Evolutionary conservation across 768 basidiomycete species (phyloP), one percentile per base, ranked within the genome.

Genomic region (Mycena polygramma): DNA sequence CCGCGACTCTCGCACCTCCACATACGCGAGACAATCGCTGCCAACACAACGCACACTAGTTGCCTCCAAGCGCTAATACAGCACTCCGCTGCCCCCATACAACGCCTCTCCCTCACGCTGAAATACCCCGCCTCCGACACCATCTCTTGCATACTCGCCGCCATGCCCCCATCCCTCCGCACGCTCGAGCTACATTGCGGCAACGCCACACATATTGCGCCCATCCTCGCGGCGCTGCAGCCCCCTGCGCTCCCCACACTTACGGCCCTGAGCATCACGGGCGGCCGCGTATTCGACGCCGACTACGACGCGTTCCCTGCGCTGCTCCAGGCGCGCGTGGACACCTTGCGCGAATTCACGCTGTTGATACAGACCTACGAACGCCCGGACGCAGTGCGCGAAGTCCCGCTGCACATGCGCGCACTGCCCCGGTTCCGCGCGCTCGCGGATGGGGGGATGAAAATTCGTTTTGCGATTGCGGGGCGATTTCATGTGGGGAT

Each of bases 401-500:
- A 69, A 20, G 22, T 51, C 22, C 60, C 68, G 15, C 43, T 59
- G 15, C 35, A 61, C 13, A 63, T 63, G 36, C 68, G 68, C 4
- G 68, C n/a, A 1, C 35, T 69, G 20, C 68, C 68, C 0, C 22
- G 35, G 19, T 37, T 63, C 6, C 36, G 49, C 9, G 61, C 46
- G 54, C 68, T 69, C 22, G 68, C 68, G 9, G 48, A 24, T 24
- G 48, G n/a, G 7, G 68, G 68, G 19, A 48, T 69, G 36, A 51
- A 39, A 49, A 63, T 69, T 5, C 60, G 68, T 5, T 20, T 69
- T 7, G 55, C 37, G 54, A 61, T 69, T 39, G 58, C 53, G 7
- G 73, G 67, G 10, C 49, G 63, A 26, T 59, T 63, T 17, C 69
- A 53, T 0, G 37, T 70, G n/a, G 66, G 74, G 71, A 64, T 70